Evolutionary conservation across 106 monocot species (phyloP), one percentile per base, ranked within the genome.

Genomic region (Dendrobium chrysotoxum): DNA sequence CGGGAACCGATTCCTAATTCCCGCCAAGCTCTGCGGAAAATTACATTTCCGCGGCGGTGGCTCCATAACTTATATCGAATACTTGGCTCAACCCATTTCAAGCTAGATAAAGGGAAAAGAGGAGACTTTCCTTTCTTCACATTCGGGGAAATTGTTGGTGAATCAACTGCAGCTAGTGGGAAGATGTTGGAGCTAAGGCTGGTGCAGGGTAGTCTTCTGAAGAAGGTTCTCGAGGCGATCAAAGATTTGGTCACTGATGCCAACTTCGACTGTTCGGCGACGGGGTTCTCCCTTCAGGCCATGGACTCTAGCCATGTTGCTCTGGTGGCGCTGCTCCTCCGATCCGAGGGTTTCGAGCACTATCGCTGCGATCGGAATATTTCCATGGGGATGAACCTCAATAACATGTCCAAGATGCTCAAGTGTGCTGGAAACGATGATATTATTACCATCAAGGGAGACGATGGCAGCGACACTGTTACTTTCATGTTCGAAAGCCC

Each of bases 331-430:
- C 82, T 82, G 58, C 82, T 82, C 46, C 83, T 83, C 70, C 83
- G 83, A n/a, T 77, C 83, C 53, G 83, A 83, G 83, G 83, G 83
- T 25, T 83, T 83, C 78, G 83, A 83, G 42, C 83, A 83, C 78
- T 83, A 83, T 68, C 83, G 84, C 61, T 84, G 84, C 84, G 84
- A 84, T 38, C 84, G 84, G 66, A 84, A 80, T 66, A 26, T 84
- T 38, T 84, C 84, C 39, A 84, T 84, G 84, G 84, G 84, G 28
- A 84, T 84, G 84, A 84, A 84, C 53, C 84, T 84, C 76, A 80
- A 80, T 75, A 84, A 84, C 75, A 76, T 84, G 80, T 55, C 84
- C 75, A 84, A 84, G 84, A 84, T 83, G 83, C 79, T 83, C 12
- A 77, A 77, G 28, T 83, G 83, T 78, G 83, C 83, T 28, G 75